Conservation (phyloP, 768 basidiomycete genomes). For the Trametes villosa region DNA sequence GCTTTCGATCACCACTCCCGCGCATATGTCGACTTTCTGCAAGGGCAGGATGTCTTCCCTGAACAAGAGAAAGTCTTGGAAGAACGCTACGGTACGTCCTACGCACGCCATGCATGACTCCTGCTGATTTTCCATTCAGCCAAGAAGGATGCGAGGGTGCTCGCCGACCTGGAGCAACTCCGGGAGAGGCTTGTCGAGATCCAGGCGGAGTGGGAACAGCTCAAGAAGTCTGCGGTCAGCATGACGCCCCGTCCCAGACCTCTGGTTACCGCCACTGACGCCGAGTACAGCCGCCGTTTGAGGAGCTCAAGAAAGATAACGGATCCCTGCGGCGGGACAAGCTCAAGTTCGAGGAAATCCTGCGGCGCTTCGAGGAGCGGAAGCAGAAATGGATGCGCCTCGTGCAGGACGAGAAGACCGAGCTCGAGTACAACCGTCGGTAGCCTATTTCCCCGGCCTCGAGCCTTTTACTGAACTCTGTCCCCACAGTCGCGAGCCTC, state of each 20-base stretch:
- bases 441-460: constrained; percentile 2
- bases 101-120: constrained; percentile 5
- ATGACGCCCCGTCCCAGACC: neutral
- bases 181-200: constrained; percentile 49
- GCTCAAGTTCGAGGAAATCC: constrained; percentile 77
- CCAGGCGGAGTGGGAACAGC: constrained; percentile 57
- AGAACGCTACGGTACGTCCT: constrained; percentile 69
- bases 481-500: constrained; percentile 56
- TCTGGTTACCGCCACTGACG: neutral
- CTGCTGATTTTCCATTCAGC: constrained; percentile 42
- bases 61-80: constrained; percentile 75
- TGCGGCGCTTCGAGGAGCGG: constrained; percentile 69
- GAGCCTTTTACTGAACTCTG: neutral
- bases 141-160: constrained; percentile 71
- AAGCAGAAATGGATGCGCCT: constrained; percentile 70
- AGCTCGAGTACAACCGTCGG: constrained; percentile 60
- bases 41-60: constrained; percentile 66
- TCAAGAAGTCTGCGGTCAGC: constrained; percentile 65
- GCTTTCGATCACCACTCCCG: constrained; percentile 76
- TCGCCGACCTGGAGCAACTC: constrained; percentile 64
- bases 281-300: constrained; percentile 49
- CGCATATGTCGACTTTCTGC: constrained; percentile 70
- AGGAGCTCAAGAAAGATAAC: constrained; percentile 64
- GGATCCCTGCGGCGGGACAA: constrained; percentile 71
- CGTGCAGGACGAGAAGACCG: constrained; percentile 69